Conservation (phyloP, 495 filamentous ascomycete species). For the Aspergillus mulundensis region DNA sequence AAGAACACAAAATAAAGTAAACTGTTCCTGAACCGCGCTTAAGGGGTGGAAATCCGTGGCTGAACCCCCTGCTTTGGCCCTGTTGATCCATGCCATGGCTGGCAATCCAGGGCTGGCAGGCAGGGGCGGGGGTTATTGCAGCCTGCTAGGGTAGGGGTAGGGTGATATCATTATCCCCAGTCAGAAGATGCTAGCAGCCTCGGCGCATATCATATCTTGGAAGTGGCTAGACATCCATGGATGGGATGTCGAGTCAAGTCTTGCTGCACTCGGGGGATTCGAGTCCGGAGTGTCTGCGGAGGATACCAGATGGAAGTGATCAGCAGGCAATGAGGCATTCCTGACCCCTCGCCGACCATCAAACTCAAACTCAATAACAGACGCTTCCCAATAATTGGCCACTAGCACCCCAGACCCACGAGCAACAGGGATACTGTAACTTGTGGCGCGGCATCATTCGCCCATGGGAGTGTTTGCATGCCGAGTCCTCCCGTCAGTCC, state of each 20-base stretch:
- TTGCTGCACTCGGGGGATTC: not conserved
- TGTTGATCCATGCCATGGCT: not conserved
- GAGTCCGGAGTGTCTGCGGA: not conserved
- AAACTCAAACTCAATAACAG: not conserved
- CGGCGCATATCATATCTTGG: not conserved
- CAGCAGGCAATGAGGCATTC: not conserved
- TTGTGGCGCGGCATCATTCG: not conserved
- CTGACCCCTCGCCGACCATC: not conserved
- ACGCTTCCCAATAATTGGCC: not conserved
- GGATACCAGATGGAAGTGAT: not conserved
- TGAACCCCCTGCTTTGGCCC: not conserved
- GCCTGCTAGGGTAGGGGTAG: not conserved
- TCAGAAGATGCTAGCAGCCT: not conserved
- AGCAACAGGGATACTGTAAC: not conserved
- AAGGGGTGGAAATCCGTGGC: not conserved
- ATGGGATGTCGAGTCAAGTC: not conserved
- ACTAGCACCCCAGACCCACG: not conserved
- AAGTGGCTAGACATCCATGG: not conserved
- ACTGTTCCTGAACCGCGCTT: conserved; percentile 1
- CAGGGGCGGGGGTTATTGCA: not conserved
- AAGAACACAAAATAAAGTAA: not conserved
- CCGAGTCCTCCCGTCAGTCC: no score
- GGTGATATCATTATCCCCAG: not conserved
- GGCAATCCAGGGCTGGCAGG: not conserved
- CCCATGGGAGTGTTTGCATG: not conserved